Percentiles rank a stretch among this genome's conserved stretches.
phyloP scores from a whole-genome alignment of 306 rosid species.

The Crotalaria pallida region DNA sequence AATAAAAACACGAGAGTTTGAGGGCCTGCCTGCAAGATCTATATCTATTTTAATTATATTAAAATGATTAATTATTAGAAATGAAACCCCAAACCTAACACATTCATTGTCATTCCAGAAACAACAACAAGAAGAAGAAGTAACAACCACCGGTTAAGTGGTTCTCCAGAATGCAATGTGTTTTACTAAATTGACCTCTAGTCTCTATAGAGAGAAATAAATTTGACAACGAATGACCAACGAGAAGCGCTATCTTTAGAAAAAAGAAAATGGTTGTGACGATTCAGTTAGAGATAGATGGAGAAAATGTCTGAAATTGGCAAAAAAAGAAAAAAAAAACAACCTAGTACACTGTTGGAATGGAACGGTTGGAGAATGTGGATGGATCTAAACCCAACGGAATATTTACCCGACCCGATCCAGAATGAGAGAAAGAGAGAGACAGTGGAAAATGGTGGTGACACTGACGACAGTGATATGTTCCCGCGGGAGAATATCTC shows the following conservation, averaged over 20 bases:
- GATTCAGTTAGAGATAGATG: constrained; percentile 10
- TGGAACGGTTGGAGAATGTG: too few relatives aligned
- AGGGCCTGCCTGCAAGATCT: constrained; percentile 33
- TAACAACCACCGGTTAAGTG: too few relatives aligned
- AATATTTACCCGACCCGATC: constrained; percentile 11
- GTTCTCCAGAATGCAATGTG: not conserved
- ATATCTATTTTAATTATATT: not conserved
- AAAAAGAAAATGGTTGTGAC: not conserved
- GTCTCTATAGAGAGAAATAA: not conserved
- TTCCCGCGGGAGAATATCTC: constrained; percentile 22
- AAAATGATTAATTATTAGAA: too few relatives aligned
- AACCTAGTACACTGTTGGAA: not conserved
- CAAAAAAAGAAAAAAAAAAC: not conserved
- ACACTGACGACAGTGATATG: not conserved
- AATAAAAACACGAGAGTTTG: not conserved
- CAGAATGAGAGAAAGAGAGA: not conserved
- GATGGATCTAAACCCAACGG: not conserved
- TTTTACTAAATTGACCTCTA: not conserved
- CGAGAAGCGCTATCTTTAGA: constrained; percentile 22
- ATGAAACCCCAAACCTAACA: constrained; percentile 10
- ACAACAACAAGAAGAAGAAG: too few relatives aligned
- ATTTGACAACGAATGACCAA: constrained; percentile 12
- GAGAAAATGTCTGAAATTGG: not conserved
- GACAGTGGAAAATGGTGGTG: constrained; percentile 1
- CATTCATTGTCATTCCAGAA: constrained; percentile 32